Conservation (phyloP, 2,329 filamentous ascomycete species). For the Raffaelea ambrosiae region DNA sequence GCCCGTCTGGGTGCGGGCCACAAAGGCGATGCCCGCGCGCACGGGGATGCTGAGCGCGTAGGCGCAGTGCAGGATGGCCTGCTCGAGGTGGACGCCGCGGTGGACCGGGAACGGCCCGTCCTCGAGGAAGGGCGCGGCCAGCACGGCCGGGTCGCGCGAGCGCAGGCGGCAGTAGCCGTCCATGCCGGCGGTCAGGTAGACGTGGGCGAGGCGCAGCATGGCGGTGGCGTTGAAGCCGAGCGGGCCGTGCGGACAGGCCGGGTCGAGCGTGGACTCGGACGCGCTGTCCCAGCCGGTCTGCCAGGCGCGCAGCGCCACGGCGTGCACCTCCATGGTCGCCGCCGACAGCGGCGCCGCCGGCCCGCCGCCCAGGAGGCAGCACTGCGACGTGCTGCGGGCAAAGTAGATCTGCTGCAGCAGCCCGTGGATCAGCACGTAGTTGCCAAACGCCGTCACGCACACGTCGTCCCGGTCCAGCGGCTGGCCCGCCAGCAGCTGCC, state of each 20-base stretch:
- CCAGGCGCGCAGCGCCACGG: neutral
- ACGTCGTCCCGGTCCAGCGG: neutral
- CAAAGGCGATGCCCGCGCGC: conserved; percentile 3
- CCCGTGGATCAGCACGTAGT: conserved; percentile 3
- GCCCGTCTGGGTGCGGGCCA: conserved; percentile 1
- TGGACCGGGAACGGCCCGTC: neutral
- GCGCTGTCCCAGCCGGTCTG: conserved; percentile 3
- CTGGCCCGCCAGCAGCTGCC: neutral
- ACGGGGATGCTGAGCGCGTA: conserved; percentile 3
- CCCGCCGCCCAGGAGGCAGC: too few relatives aligned
- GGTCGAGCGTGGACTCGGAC: neutral
- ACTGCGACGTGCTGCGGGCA: neutral
- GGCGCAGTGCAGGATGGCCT: conserved; percentile 2
- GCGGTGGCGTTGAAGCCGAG: conserved; percentile 3
- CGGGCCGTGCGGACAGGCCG: conserved; percentile 1
- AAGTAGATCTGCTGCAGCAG: conserved; percentile 1
- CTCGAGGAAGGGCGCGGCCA: neutral
- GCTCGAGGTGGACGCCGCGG: neutral
- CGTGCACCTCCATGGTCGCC: neutral
- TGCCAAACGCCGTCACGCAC: neutral
- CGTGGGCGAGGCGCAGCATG: conserved; percentile 2
- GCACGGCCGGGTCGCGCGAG: neutral
- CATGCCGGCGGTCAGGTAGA: neutral
- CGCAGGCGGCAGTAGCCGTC: neutral
- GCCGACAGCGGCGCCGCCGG: neutral